phyloP scores from a whole-genome alignment of 768 basidiomycete genomes.

The Mycena maculata region DNA sequence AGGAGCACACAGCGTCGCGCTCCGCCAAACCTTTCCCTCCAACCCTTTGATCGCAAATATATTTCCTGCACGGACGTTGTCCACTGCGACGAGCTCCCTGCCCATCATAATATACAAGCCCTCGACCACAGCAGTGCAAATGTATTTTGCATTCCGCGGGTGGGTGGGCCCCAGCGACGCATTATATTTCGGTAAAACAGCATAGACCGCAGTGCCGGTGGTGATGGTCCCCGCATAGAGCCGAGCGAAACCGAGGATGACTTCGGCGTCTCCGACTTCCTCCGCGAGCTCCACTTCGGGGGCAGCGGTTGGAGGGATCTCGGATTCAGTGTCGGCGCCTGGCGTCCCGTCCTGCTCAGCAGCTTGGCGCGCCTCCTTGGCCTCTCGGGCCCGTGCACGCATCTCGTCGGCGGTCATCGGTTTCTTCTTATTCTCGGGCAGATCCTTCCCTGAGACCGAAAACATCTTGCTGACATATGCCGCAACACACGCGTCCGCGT shows the following conservation, averaged over 20 bases:
- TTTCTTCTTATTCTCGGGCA: slow-evolving; percentile 89
- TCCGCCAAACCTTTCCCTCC: slow-evolving; percentile 90
- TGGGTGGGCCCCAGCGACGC: slow-evolving; percentile 69
- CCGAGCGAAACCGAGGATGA: slow-evolving; percentile 91
- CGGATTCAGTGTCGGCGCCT: slow-evolving; percentile 29
- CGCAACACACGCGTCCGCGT: slow-evolving; percentile 67
- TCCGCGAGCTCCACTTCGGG: slow-evolving; percentile 34
- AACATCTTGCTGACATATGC: slow-evolving; percentile 99
- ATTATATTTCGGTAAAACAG: slow-evolving; percentile 90
- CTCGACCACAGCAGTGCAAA: slow-evolving; percentile 71
- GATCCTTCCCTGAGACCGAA: slow-evolving; percentile 80
- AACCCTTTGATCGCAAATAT: slow-evolving; percentile 93
- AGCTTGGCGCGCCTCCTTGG: slow-evolving; percentile 52
- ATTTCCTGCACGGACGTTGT: slow-evolving; percentile 89
- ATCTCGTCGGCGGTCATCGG: slow-evolving; percentile 86
- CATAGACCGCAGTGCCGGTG: slow-evolving; percentile 71
- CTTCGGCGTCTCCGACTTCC: slow-evolving; percentile 58
- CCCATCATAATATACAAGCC: slow-evolving; percentile 99
- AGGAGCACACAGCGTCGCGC: slow-evolving; percentile 88
- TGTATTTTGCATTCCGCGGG: slow-evolving; percentile 72
- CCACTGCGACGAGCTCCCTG: slow-evolving; percentile 86
- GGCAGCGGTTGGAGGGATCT: slow-evolving; percentile 16
- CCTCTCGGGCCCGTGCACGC: slow-evolving; percentile 70
- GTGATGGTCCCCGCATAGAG: slow-evolving; percentile 91
- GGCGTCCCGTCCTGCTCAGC: slow-evolving; percentile 24